phyloP scores from a whole-genome alignment of 2,329 filamentous ascomycete species.

The Aureobasidium zeae region DNA sequence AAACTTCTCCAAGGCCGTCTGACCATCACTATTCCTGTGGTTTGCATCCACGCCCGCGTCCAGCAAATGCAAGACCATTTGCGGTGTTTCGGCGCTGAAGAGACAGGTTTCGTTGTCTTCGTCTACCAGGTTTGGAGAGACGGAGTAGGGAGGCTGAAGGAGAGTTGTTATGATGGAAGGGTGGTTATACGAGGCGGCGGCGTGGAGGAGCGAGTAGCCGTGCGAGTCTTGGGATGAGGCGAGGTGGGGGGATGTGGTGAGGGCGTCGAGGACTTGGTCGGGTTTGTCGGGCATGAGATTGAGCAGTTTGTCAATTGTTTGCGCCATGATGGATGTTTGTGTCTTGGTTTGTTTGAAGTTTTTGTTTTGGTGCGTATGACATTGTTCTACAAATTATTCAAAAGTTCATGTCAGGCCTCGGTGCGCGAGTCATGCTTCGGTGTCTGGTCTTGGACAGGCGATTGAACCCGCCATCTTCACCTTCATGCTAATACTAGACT shows the following conservation, averaged over 20 bases:
- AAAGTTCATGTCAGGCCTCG: conserved; percentile 3
- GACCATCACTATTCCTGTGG: conserved; percentile 61
- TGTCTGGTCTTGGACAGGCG: neutral
- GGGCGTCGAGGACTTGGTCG: conserved; percentile 60
- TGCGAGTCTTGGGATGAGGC: conserved; percentile 77
- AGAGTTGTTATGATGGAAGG: conserved; percentile 52
- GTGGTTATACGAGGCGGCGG: conserved; percentile 87
- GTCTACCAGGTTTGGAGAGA: conserved; percentile 72
- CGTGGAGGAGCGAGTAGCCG: conserved; percentile 90
- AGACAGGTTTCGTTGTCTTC: conserved; percentile 92
- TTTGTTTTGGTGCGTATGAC: neutral
- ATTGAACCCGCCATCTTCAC: too few species aligned
- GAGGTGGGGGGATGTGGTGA: conserved; percentile 64
- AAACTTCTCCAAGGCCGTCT: conserved; percentile 75
- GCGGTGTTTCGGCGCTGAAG: conserved; percentile 77
- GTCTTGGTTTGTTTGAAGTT: neutral
- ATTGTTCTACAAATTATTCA: neutral
- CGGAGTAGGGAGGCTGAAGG: conserved; percentile 58
- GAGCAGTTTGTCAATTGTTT: conserved; percentile 39
- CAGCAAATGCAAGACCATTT: conserved; percentile 68
- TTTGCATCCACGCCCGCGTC: conserved; percentile 65
- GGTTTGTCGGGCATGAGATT: conserved; percentile 70
- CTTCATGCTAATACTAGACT: too few species aligned
- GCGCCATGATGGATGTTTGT: conserved; percentile 21
- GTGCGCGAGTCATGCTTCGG: conserved; percentile 10